These are phyloP conservation scores for Fusarium pseudograminearum DNA, from an alignment of 2,329 filamentous ascomycete genomes.

Conservation along the genomic window DNA sequence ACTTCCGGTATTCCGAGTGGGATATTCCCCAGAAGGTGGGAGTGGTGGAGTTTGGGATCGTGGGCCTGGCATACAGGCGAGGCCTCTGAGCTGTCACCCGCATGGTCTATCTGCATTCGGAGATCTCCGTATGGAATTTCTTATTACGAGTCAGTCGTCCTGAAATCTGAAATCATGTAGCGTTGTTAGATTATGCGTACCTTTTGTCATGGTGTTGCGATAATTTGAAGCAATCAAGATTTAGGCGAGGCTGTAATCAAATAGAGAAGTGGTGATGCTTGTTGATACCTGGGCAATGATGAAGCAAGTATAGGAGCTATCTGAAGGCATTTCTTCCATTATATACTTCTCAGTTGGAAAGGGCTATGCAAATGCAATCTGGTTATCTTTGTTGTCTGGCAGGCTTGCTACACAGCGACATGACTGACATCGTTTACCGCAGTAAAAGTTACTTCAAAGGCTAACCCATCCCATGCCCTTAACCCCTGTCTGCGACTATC, in stretches of 20 bases:
- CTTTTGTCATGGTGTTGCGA: not conserved
- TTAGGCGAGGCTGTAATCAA: not conserved
- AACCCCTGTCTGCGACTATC: not conserved
- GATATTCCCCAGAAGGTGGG: not conserved
- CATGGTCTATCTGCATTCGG: not conserved
- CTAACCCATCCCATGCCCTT: not conserved
- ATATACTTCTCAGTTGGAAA: not conserved
- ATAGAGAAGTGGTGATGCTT: not conserved
- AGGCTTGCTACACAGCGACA: not conserved
- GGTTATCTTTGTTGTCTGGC: not conserved
- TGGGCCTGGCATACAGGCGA: not conserved
- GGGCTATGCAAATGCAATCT: not conserved
- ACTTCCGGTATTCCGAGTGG: not conserved
- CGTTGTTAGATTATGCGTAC: not conserved
- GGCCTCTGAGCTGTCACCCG: not conserved
- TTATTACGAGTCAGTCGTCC: not conserved
- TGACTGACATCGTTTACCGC: not conserved
- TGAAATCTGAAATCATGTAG: not conserved
- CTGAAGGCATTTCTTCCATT: not conserved
- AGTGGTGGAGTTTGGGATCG: not conserved
- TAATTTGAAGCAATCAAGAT: not conserved
- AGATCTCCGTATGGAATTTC: slow-evolving; percentile 1
- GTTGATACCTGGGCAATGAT: not conserved
- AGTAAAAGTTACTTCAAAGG: not conserved
- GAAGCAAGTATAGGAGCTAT: not conserved